These are phyloP conservation scores for Nicotiana knightiana DNA, from an alignment of 257 asterid species.

Conservation along the genomic window DNA sequence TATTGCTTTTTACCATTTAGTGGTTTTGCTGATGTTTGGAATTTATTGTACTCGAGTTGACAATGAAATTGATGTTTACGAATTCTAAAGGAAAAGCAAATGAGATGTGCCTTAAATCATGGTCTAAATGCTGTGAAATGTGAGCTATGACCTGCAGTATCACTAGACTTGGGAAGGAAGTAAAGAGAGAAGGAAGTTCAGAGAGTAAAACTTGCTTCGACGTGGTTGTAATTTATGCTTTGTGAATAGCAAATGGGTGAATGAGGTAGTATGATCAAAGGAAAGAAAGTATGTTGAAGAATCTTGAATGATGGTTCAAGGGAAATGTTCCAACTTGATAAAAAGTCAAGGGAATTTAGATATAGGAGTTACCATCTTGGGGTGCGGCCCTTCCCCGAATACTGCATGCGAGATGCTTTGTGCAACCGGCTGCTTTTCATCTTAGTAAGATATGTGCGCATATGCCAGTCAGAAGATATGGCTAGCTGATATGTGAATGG, in stretches of 20 bases:
- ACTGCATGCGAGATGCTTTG: no score
- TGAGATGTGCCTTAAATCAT: background rate
- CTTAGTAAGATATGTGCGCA: background rate
- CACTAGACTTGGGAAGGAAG: background rate
- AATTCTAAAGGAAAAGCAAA: background rate
- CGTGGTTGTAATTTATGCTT: background rate
- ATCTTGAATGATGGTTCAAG: background rate
- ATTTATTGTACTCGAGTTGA: background rate
- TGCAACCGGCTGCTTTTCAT: no score
- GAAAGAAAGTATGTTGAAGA: background rate
- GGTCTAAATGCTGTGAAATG: background rate
- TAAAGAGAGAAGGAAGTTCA: background rate
- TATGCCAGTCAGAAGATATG: background rate
- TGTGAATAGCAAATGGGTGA: background rate
- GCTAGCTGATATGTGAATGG: background rate
- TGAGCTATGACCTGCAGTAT: background rate
- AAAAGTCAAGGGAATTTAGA: background rate
- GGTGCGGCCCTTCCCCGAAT: no score
- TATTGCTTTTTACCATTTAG: background rate
- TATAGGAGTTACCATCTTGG: background rate
- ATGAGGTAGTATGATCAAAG: background rate
- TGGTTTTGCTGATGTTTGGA: background rate
- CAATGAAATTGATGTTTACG: background rate
- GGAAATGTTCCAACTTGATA: background rate
- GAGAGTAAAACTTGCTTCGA: background rate